A percentile compares a stretch with the other conserved stretches of the same genome.
Conservation (phyloP, 371 early-diverging fungal genomes). For the Rhizopus delemar region DNA sequence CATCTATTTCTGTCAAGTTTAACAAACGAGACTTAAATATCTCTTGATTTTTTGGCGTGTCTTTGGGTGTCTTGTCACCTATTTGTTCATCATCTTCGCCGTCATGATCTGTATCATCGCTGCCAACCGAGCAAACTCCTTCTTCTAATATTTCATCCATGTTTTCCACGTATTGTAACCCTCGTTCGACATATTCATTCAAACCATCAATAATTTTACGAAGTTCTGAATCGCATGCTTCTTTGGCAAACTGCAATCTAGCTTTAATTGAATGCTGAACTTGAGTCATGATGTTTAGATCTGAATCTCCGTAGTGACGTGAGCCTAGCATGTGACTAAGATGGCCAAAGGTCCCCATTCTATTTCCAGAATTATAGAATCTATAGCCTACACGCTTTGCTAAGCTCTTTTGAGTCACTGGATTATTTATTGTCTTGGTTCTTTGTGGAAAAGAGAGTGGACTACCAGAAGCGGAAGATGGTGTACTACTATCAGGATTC, state of each 20-base stretch:
- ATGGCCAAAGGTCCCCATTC: conserved; percentile 36
- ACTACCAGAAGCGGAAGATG: conserved; percentile 12
- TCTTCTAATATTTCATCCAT: conserved; percentile 34
- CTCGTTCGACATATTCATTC: conserved; percentile 70
- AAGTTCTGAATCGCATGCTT: conserved; percentile 49
- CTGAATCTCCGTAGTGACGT: conserved; percentile 3
- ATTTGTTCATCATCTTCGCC: conserved; percentile 19
- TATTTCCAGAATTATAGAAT: conserved; percentile 23
- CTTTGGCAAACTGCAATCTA: conserved; percentile 44
- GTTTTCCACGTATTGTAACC: conserved; percentile 63
- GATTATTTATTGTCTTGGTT: conserved; percentile 10
- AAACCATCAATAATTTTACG: conserved; percentile 69
- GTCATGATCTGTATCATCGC: conserved; percentile 19
- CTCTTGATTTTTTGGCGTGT: not conserved
- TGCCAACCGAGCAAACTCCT: conserved; percentile 20
- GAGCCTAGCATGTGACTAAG: conserved; percentile 25
- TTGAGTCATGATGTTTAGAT: conserved; percentile 11
- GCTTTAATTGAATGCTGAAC: conserved; percentile 44
- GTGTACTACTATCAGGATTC: conserved; percentile 3
- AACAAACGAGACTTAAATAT: conserved; percentile 5
- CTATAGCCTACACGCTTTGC: conserved; percentile 31
- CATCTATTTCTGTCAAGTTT: conserved; percentile 22
- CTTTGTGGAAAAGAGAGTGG: conserved; percentile 7
- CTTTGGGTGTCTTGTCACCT: not conserved
- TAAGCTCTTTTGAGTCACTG: conserved; percentile 29